phyloP scores from a whole-genome alignment of 306 rosid genomes.

The Lathyrus aphaca region DNA sequence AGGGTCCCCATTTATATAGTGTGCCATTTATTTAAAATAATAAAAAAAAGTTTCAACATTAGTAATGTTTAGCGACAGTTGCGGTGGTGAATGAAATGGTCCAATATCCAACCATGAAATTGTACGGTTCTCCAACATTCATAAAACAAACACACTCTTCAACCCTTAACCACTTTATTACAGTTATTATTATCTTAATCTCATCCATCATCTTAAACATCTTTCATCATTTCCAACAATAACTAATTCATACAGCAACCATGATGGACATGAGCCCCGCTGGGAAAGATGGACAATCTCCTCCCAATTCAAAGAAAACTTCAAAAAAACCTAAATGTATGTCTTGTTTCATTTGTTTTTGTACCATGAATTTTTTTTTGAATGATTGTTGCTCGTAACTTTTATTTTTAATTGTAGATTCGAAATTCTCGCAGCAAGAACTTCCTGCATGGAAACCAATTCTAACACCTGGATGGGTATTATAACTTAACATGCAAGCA shows the following conservation, averaged over 20 bases:
- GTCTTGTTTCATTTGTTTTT: neutral
- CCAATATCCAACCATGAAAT: conserved; percentile 19
- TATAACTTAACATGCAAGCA: conserved; percentile 8
- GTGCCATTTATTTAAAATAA: too few relatives aligned
- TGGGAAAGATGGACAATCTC: conserved; percentile 23
- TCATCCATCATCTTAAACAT: too few relatives aligned
- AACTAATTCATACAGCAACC: neutral
- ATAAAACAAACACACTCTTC: neutral
- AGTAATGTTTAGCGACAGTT: conserved; percentile 31
- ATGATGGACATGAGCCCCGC: conserved; percentile 12
- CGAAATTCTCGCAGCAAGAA: conserved; percentile 55
- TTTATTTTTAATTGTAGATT: conserved; percentile 36
- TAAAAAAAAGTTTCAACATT: too few relatives aligned
- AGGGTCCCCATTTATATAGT: too few relatives aligned
- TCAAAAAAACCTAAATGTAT: conserved; percentile 45
- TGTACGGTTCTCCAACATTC: conserved; percentile 34
- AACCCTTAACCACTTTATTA: conserved; percentile 29
- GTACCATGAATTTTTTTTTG: neutral
- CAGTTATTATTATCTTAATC: neutral
- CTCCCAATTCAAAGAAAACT: conserved; percentile 17
- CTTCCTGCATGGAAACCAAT: conserved; percentile 58
- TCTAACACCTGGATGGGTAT: conserved; percentile 56
- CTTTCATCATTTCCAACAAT: neutral
- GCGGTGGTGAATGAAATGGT: conserved; percentile 28
- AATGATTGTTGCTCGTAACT: neutral